phyloP scores from a whole-genome alignment of 2,329 filamentous ascomycete species.

The Exserohilum turcica region DNA sequence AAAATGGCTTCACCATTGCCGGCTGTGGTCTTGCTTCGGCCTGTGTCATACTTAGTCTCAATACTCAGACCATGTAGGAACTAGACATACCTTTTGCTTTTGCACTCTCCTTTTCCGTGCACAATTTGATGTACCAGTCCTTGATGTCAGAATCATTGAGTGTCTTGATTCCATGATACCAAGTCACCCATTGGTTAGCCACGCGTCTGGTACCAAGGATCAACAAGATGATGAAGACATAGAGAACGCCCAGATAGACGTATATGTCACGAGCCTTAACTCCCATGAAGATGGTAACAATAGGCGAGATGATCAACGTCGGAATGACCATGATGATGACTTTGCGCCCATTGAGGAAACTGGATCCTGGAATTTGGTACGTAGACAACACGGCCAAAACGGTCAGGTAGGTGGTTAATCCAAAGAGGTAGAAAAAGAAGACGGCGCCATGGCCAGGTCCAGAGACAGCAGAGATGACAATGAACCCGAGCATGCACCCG shows the following conservation, averaged over 20 bases:
- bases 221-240: constrained; percentile 58
- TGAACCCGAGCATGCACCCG: constrained; percentile 58
- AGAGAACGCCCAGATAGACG: constrained; percentile 62
- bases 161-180: constrained; percentile 58
- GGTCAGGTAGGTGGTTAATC: constrained; percentile 64
- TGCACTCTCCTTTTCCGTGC: constrained; percentile 21
- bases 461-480: constrained; percentile 55
- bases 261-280: constrained; percentile 58
- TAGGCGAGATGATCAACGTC: constrained; percentile 61
- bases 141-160: constrained; percentile 58
- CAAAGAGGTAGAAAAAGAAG: constrained; percentile 64
- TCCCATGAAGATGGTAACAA: constrained; percentile 59
- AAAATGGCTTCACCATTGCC: constrained; percentile 32
- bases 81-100: constrained; percentile 17
- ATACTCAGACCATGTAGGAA: background rate
- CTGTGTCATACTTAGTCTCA: constrained; percentile 15
- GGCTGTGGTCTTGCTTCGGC: constrained; percentile 30
- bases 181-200: constrained; percentile 64
- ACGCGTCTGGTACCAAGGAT: constrained; percentile 60
- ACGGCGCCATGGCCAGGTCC: constrained; percentile 56
- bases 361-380: constrained; percentile 58
- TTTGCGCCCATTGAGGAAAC: constrained; percentile 62
- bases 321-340: constrained; percentile 62
- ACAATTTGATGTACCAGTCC: constrained; percentile 54
- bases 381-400: constrained; percentile 57